Percentiles rank a stretch among this genome's conserved stretches.
These are phyloP conservation scores for Sporothrix globosa DNA, from an alignment of 2,329 filamentous ascomycete genomes.

Conservation along the genomic window DNA sequence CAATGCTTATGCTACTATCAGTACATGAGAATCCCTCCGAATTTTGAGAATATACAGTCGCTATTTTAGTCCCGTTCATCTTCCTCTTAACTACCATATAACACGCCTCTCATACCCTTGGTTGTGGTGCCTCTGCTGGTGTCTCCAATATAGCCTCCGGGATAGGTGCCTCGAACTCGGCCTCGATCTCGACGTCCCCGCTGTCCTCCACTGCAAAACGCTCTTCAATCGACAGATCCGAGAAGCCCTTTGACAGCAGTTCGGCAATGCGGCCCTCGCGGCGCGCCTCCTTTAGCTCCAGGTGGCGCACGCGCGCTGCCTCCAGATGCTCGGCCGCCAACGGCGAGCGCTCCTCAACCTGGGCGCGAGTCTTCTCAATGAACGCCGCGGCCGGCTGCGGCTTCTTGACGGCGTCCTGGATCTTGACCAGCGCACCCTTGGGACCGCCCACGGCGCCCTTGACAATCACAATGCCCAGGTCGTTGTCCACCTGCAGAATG, in stretches of 20 bases:
- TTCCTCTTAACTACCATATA: neutral
- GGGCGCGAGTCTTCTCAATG: conserved; percentile 51
- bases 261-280: conserved; percentile 48
- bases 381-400: conserved; percentile 56
- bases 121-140: conserved; percentile 12
- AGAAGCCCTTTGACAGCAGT: conserved; percentile 37
- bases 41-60: conserved; percentile 24
- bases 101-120: conserved; percentile 7
- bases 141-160: conserved; percentile 3
- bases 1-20: conserved; percentile 19
- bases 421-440: conserved; percentile 79
- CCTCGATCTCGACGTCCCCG: neutral
- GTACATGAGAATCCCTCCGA: conserved; percentile 5
- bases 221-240: conserved; percentile 29
- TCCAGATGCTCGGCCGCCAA: conserved; percentile 52
- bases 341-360: conserved; percentile 53
- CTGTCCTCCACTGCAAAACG: conserved; percentile 14
- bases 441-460: conserved; percentile 86
- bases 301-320: conserved; percentile 54
- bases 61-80: conserved; percentile 5
- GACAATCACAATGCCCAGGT: conserved; percentile 85
- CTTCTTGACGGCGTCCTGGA: conserved; percentile 93
- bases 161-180: neutral
- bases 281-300: conserved; percentile 58
- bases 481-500: conserved; percentile 83